phyloP scores from a whole-genome alignment of 345 rosid species.

The Ceriops tagal region DNA sequence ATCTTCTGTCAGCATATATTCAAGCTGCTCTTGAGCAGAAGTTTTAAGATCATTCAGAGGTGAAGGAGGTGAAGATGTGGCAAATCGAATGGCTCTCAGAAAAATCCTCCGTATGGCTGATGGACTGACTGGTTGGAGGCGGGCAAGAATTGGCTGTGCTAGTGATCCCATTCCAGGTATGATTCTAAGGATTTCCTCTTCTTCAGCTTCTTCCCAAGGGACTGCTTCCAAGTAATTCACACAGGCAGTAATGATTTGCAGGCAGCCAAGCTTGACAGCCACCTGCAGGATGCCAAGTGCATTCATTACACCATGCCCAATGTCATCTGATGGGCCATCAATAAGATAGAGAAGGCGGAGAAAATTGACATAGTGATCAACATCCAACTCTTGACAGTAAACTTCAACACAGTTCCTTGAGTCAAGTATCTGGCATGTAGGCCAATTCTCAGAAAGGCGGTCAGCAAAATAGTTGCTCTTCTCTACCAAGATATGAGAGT shows the following conservation, averaged over 20 bases:
- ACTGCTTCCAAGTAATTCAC: conserved; percentile 87
- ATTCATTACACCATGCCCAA: conserved; percentile 70
- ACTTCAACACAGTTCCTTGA: conserved; percentile 87
- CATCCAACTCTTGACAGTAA: conserved; percentile 63
- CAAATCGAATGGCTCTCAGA: conserved; percentile 57
- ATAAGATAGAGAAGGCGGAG: conserved; percentile 63
- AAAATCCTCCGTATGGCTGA: conserved; percentile 52
- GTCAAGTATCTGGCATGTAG: conserved; percentile 89
- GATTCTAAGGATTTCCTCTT: conserved; percentile 72
- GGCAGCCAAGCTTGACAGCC: conserved; percentile 64
- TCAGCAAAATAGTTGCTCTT: conserved; percentile 80
- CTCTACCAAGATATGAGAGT: conserved; percentile 58
- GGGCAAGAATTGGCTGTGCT: conserved; percentile 70
- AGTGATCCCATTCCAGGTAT: conserved; percentile 61
- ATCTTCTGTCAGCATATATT: conserved; percentile 88
- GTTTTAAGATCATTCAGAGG: conserved; percentile 53
- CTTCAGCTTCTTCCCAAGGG: conserved; percentile 94
- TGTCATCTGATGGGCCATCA: conserved; percentile 47
- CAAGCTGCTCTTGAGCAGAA: conserved; percentile 79
- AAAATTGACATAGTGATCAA: conserved; percentile 71
- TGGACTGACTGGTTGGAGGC: conserved; percentile 67
- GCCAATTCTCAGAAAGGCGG: conserved; percentile 89
- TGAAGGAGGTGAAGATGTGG: conserved; percentile 59
- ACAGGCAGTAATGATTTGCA: conserved; percentile 57
- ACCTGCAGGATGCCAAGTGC: conserved; percentile 77